Base-by-base conservation (phyloP, 2,329 filamentous ascomycete genomes). In the Zelopaecilomyces penicillatus region DNA sequence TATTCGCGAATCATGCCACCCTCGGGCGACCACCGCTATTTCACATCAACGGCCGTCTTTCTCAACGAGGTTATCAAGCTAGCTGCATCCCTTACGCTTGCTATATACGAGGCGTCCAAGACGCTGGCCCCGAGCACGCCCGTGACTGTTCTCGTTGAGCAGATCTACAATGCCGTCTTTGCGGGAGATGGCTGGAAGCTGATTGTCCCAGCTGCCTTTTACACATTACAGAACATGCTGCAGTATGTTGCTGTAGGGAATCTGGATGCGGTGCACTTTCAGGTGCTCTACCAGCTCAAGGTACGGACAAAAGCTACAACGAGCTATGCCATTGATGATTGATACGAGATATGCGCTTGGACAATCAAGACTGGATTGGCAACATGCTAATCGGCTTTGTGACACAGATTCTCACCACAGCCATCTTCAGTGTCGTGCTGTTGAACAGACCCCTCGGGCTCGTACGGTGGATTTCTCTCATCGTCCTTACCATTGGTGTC, bases 1-100 rank as follows among this genome's bases (percentile, higher is more conserved):
- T 95, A 97, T 65, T 95, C 90, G 30, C 81, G 90, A 52, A 82
- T 94, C 49, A 96, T 96, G 90, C 85, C 89, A n/a, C 75, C 82
- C 7, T 73, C 78, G 7, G 82, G 83, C 61, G 87, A 88, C 53
- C 87, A 90, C 59, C 83, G 90, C 61, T 97, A 96, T 66, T 87
- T 93, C 56, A 83, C 91, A 34, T 96, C 90, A 36, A 97, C 93
- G 7, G 90, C 91, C 37, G 87, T 98, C 44, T 87, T 97, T 62
- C 74, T 97, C 51, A 93, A 90, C 64, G 93, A 98, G 67, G 76
- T 95, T 39, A 77, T 96, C 56, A 97, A 97, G 66, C 76, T 97
- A 31, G 78, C 82, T 33, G 80, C 97, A 44, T 94, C 87, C 54
- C 71, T 96, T 36, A 88, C 86, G 5, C 83, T 96, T 62, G 85